Evolutionary conservation across 2,329 filamentous ascomycete genomes (phyloP).

Genomic region (Chrysoporthe puriensis): DNA sequence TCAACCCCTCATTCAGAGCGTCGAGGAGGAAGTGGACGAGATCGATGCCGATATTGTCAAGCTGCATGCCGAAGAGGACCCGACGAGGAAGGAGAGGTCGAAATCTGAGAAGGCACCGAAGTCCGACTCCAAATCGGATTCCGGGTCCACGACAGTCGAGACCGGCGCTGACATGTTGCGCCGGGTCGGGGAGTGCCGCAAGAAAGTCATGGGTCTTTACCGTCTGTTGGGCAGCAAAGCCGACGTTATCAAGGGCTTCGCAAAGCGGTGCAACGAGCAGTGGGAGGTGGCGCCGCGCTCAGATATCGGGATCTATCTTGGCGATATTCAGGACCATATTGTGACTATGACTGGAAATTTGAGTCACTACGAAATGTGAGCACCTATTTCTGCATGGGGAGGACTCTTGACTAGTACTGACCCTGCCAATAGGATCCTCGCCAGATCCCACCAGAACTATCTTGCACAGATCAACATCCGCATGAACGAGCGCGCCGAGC

Average conservation of each 20-base stretch:
- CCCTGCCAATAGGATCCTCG: conserved; percentile 68
- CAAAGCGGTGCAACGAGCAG: conserved; percentile 96
- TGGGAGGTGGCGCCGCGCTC: conserved; percentile 95
- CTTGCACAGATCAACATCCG: conserved; percentile 99
- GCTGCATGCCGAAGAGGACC: conserved; percentile 68
- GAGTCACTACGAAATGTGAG: conserved; percentile 93
- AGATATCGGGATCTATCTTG: conserved; percentile 96
- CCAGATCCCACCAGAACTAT: conserved; percentile 92
- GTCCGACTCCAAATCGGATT: conserved; percentile 45
- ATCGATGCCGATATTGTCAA: conserved; percentile 91
- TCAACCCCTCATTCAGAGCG: conserved; percentile 85
- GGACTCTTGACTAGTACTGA: not conserved
- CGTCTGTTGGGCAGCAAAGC: conserved; percentile 94
- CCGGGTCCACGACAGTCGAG: conserved; percentile 46
- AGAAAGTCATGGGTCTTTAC: conserved; percentile 96
- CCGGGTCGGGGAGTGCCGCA: conserved; percentile 89
- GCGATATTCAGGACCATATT: conserved; percentile 98
- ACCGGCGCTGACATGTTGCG: conserved; percentile 81
- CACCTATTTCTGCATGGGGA: not conserved
- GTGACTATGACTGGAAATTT: conserved; percentile 98
- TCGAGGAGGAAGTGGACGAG: conserved; percentile 95
- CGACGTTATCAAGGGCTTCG: conserved; percentile 98
- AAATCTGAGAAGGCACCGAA: conserved; percentile 38
- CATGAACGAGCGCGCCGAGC: conserved; percentile 97
- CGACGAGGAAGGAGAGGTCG: conserved; percentile 42